Evolutionary conservation across 2,329 filamentous ascomycete species (phyloP).

Genomic region (Thelonectria rubi): DNA sequence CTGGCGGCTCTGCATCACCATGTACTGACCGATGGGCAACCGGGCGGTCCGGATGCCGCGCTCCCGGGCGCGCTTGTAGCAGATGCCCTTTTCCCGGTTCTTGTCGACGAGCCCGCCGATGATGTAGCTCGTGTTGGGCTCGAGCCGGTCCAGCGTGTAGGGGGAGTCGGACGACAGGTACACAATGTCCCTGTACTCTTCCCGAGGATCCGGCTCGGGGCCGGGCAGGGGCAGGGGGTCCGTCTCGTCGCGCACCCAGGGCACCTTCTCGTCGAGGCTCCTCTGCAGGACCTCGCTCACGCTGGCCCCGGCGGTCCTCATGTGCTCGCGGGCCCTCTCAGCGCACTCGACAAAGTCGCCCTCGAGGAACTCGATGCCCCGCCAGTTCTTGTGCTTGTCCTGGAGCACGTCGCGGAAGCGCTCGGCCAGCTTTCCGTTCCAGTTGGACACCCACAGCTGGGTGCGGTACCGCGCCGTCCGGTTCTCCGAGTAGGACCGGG

Average conservation of each 20-base stretch:
- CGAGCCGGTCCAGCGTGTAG: slow-evolving; percentile 81
- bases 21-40: slow-evolving; percentile 92
- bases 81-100: slow-evolving; percentile 94
- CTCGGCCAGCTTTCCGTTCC: slow-evolving; percentile 76
- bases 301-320: slow-evolving; percentile 66
- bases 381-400: slow-evolving; percentile 81
- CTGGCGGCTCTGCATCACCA: slow-evolving; percentile 86
- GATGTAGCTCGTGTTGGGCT: slow-evolving; percentile 90
- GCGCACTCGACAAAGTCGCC: slow-evolving; percentile 78
- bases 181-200: slow-evolving; percentile 64
- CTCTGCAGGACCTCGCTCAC: slow-evolving; percentile 66
- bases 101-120: slow-evolving; percentile 95
- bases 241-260: slow-evolving; percentile 45
- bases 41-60: slow-evolving; percentile 86
- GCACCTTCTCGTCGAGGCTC: slow-evolving; percentile 42
- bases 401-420: slow-evolving; percentile 81
- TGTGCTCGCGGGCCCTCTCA: slow-evolving; percentile 70
- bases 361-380: slow-evolving; percentile 75
- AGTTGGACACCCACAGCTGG: slow-evolving; percentile 81
- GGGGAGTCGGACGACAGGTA: slow-evolving; percentile 95
- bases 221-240: slow-evolving; percentile 48
- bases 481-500: slow-evolving; percentile 90
- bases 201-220: slow-evolving; percentile 45
- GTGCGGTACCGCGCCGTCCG: slow-evolving; percentile 71
- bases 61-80: slow-evolving; percentile 81